phyloP scores from a whole-genome alignment of 768 basidiomycete genomes.

The Mycena rosella region DNA sequence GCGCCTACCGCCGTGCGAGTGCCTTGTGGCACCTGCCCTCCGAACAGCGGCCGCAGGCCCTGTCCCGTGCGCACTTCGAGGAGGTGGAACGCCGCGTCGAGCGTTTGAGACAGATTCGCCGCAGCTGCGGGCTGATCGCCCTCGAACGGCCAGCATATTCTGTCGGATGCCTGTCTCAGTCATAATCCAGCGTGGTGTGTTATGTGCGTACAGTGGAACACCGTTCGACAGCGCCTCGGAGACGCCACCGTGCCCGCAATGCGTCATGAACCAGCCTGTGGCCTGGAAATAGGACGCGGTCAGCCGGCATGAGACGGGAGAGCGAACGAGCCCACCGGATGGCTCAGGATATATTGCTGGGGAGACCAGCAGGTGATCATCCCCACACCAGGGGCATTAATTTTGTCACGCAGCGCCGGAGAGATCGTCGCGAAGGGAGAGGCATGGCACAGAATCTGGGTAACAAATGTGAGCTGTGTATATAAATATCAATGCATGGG shows the following conservation, averaged over 20 bases:
- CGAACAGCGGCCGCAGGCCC: slow-evolving; percentile 32
- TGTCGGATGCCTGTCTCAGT: slow-evolving; percentile 14
- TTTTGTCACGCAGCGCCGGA: neutral
- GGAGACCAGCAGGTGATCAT: neutral
- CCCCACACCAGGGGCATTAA: neutral
- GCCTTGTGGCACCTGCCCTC: slow-evolving; percentile 30
- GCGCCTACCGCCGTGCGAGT: slow-evolving; percentile 31
- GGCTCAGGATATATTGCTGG: slow-evolving; percentile 18
- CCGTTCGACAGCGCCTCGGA: slow-evolving; percentile 13
- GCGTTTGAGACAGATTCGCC: slow-evolving; percentile 29
- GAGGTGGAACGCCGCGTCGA: slow-evolving; percentile 39
- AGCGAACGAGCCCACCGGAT: slow-evolving; percentile 11
- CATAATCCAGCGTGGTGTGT: neutral
- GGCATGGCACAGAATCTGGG: slow-evolving; percentile 33
- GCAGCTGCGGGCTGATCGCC: slow-evolving; percentile 40
- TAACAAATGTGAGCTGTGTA: neutral
- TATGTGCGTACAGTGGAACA: slow-evolving; percentile 11
- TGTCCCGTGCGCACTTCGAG: slow-evolving; percentile 37
- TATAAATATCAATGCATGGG: too few species aligned
- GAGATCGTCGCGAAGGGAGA: slow-evolving; percentile 27
- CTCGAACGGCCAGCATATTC: slow-evolving; percentile 42
- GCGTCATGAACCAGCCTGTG: slow-evolving; percentile 24
- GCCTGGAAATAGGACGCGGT: neutral
- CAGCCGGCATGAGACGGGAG: neutral
- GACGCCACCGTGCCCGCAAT: slow-evolving; percentile 23